Percentiles rank a stretch among this genome's conserved stretches.
Evolutionary conservation across 2,329 filamentous ascomycete genomes (phyloP).

Genomic region (Aspergillus awamori): DNA sequence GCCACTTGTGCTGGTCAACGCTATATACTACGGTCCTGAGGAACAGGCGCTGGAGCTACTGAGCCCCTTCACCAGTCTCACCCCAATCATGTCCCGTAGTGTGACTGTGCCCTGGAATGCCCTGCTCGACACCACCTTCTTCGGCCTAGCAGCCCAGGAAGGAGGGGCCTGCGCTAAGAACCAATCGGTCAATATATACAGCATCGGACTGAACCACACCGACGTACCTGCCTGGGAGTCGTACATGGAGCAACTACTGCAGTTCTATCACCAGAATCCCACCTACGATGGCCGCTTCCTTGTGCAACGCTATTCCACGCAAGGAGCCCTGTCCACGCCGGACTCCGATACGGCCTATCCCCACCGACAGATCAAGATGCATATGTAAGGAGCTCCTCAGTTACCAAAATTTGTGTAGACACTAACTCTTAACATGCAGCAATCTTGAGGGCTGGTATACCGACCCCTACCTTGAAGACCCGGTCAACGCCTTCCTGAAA

Average conservation of each 20-base stretch:
- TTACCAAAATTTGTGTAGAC: background rate
- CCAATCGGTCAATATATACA: background rate
- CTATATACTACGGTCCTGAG: constrained; percentile 3
- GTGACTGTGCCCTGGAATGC: background rate
- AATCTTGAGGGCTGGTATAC: background rate
- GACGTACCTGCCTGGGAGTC: background rate
- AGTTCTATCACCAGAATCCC: background rate
- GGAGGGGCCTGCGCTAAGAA: background rate
- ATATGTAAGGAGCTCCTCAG: background rate
- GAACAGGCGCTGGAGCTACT: background rate
- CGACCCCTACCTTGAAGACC: background rate
- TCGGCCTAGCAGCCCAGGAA: background rate
- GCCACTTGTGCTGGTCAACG: background rate
- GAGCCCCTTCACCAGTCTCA: background rate
- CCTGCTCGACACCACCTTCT: background rate
- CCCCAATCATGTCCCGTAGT: background rate
- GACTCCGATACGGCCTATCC: background rate
- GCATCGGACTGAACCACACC: background rate
- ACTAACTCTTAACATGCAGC: background rate
- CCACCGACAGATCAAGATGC: background rate
- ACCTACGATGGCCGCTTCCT: background rate
- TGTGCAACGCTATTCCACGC: background rate
- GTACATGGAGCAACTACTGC: background rate
- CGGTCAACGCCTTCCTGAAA: background rate
- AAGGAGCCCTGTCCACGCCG: background rate